Evolutionary conservation across 352 stramenopile species (phyloP), one percentile per base, ranked within the genome.

Genomic region (Phytophthora sansomeana): DNA sequence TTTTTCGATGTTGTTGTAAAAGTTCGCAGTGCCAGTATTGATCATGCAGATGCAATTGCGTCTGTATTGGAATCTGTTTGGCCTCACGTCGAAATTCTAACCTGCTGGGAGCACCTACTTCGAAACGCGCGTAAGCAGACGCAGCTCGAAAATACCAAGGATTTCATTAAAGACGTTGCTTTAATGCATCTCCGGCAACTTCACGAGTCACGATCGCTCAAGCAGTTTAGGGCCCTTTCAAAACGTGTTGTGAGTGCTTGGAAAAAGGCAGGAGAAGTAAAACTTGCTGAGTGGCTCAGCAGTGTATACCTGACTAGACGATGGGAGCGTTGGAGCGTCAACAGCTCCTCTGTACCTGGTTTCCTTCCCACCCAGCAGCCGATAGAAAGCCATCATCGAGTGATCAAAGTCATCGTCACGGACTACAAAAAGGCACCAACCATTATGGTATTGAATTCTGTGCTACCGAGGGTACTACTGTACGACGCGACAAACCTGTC

Each of bases 401-500:
- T 67, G 1, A 67, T 67, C 21, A 67, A 61, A 11, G 42, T 67
- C 16, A 59, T 67, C 19, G 30, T 55, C 5, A 60, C 58, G 1
- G 49, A 67, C 24, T 60, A 49, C 58, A 60, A 60, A 19, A 55
- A 60, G 19, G 42, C 58, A 17, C 57, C 47, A 24, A 60, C 53
- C 7, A 52, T 46, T 9, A 36, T 29, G 9, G 33, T 67, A 6
- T 14, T 67, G 8, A 67, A 60, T n/a, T 67, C 49, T 1, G 49
- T 67, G 7, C 28, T 66, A 17, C 58, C 48, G 8, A 33, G 30
- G 8, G 8, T 33, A 5, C 30, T n/a, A n/a, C n/a, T n/a, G n/a
- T n/a, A n/a, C n/a, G n/a, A n/a, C n/a, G n/a, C n/a, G n/a, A n/a
- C n/a, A 33, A 33, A 33, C 8, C 30, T 33, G 30, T 9, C 30